Conservation (phyloP, 2,329 filamentous ascomycete genomes). For the Huntiella decipiens region DNA sequence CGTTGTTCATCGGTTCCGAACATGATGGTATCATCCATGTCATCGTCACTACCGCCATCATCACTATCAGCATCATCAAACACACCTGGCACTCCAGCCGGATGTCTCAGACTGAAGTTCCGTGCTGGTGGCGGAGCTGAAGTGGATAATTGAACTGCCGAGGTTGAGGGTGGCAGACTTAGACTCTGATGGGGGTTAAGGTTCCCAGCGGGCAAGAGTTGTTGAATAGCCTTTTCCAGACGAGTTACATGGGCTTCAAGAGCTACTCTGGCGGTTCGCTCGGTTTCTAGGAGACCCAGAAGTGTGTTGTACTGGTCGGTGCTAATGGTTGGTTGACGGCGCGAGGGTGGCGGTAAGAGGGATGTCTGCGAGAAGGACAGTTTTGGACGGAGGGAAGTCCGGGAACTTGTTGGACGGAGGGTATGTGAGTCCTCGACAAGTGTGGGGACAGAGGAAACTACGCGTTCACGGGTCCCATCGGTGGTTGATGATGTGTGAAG, state of each 20-base stretch:
- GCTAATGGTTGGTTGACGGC: constrained; percentile 16
- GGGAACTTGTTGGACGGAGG: neutral
- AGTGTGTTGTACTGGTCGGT: constrained; percentile 31
- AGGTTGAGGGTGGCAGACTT: constrained; percentile 15
- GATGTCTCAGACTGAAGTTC: constrained; percentile 10
- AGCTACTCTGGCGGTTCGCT: constrained; percentile 34
- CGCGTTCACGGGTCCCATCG: too few relatives aligned
- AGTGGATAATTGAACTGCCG: constrained; percentile 19
- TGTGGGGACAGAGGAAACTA: too few relatives aligned
- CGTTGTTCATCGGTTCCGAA: neutral
- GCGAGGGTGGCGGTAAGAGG: constrained; percentile 5
- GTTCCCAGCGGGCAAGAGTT: constrained; percentile 19
- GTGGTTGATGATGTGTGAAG: neutral
- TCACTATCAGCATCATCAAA: constrained; percentile 1
- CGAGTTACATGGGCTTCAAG: constrained; percentile 38
- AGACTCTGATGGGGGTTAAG: constrained; percentile 13
- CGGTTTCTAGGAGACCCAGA: constrained; percentile 32
- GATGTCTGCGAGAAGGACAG: neutral
- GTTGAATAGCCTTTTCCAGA: constrained; percentile 16
- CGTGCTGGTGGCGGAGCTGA: constrained; percentile 25
- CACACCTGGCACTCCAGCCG: neutral
- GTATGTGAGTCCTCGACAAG: neutral
- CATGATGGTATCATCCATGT: constrained; percentile 12
- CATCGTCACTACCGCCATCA: constrained; percentile 16
- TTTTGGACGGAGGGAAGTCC: neutral